Base-by-base conservation (phyloP, 257 asterid species). In the Forsythia viridissima region DNA sequence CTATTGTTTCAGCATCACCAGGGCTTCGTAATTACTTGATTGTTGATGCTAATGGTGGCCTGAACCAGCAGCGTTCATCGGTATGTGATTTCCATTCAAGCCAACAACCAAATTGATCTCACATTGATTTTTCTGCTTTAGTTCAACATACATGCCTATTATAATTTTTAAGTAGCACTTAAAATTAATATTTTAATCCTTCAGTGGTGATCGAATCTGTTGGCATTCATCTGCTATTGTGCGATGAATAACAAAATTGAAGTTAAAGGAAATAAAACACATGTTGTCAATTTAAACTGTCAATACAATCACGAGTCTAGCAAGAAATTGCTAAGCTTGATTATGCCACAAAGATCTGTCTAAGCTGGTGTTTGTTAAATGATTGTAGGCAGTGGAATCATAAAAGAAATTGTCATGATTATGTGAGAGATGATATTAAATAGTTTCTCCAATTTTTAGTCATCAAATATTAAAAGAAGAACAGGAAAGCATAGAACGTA, bases 11-110 rank as follows among this genome's bases (percentile, higher is more conserved):
- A 88, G 96, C 67, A 43, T 74, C 84, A 36, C 79, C 83, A 2
- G 82, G 40, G 76, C 76, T 82, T 74, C 89, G 80, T 70, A 86
- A 77, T 15, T 93, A 89, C 85, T 79, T 93, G 73, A 80, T 92
- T 74, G 88, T 93, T 11, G 97, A 93, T 52, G 96, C 98, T 84
- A 93, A 93, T 81, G 98, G 98, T 80, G 98, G 98, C 70, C 90
- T 93, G 43, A 93, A 93, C 83, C 98, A 93, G 86, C 98, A 93
- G 80, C 90, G 98, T 18, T 88, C 97, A 72, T 93, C 98, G 82
- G 98, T 93, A 85, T 82, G 92, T 82, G 15, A 41, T 76, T 76
- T 52, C 13, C 18, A 71, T 40, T 10, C 55, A 46, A 36, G 71
- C 71, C 74, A 40, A 71, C 43, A 59, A n/a, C 55, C 34, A 61